Percentiles rank a stretch among this genome's conserved stretches.
Evolutionary conservation across 1,284 basidiomycete genomes (phyloP).

Genomic region (Crocinoboletus sp.): DNA sequence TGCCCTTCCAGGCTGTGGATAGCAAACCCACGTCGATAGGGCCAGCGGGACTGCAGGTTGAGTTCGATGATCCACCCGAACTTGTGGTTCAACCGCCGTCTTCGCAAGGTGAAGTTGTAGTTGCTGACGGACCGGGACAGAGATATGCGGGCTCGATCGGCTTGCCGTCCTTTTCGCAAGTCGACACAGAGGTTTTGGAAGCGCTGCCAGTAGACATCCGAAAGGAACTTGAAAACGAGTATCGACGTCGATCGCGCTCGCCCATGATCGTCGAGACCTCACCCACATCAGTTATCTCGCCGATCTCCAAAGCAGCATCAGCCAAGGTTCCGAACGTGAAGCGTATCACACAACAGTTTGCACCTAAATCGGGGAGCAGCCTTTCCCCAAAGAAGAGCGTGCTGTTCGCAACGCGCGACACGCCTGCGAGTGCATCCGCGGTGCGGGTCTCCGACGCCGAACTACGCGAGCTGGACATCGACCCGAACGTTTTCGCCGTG

Average conservation of each 20-base stretch:
- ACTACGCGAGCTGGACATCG: constrained; percentile 60
- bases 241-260: constrained; percentile 53
- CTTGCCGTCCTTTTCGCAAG: constrained; percentile 68
- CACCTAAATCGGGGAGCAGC: constrained; percentile 43
- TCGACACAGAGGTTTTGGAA: constrained; percentile 68
- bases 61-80: constrained; percentile 14
- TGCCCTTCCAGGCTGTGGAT: constrained; percentile 46
- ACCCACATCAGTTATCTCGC: constrained; percentile 1
- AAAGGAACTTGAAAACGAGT: constrained; percentile 65
- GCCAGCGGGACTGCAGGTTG: not conserved
- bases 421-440: constrained; percentile 20
- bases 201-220: constrained; percentile 70
- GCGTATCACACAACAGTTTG: constrained; percentile 59
- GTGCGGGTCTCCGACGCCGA: constrained; percentile 42
- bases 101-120: constrained; percentile 24
- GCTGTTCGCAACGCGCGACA: constrained; percentile 34
- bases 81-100: constrained; percentile 36
- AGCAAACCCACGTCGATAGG: constrained; percentile 3
- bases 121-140: constrained; percentile 3
- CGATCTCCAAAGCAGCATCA: constrained; percentile 23
- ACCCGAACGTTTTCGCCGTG: constrained; percentile 61
- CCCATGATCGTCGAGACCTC: constrained; percentile 14
- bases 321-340: constrained; percentile 42
- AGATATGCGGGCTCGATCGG: constrained; percentile 28
- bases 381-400: constrained; percentile 44